Base-by-base conservation (phyloP, 2,329 filamentous ascomycete species). In the Pseudodiploospora longispora region DNA sequence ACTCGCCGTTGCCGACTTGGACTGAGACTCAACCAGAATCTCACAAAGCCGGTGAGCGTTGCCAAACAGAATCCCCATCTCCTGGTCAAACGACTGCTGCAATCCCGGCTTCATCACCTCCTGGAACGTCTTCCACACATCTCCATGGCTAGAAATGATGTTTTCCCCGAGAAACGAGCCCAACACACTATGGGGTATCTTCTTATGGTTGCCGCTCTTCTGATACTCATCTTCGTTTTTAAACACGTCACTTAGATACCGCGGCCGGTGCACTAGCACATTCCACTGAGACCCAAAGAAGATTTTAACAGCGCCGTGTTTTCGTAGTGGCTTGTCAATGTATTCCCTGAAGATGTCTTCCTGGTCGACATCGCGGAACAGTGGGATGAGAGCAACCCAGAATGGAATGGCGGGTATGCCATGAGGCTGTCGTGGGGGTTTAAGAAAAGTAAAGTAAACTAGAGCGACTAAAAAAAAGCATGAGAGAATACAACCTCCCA, bases 281-380 rank as follows among this genome's bases (percentile, higher is more conserved):
- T 70, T 72, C 72, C 72, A 75, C 35, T 62, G 63, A 0, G 67
- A 69, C 2, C 64, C 70, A 31, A 72, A 72, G 58, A 70, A 74
- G 29, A 74, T 56, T 44, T 71, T 66, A 12, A 73, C 71, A 1
- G 70, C 71, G 4, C 71, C 66, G 38, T 66, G 60, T n/a, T 55
- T 56, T 7, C 56, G 55, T 5, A 68, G 53, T 2, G 65, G 66
- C 42, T 57, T 51, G 33, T 65, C 58, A 36, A 71, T 59, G 50
- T 69, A 68, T 41, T 53, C 47, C 9, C 50, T 53, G 50, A 66
- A 71, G 5, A 66, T 59, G 10, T 68, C 60, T 4, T 62, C 58
- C 52, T 71, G 68, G 44, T 70, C 68, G 19, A 67, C 61, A 40
- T 70, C 64, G 36, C 55, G 57, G 53, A 69, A 60, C 4, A 71